Base-by-base conservation (phyloP, 202 grass and related monocot genomes). In the Schoenoplectus triqueter region DNA sequence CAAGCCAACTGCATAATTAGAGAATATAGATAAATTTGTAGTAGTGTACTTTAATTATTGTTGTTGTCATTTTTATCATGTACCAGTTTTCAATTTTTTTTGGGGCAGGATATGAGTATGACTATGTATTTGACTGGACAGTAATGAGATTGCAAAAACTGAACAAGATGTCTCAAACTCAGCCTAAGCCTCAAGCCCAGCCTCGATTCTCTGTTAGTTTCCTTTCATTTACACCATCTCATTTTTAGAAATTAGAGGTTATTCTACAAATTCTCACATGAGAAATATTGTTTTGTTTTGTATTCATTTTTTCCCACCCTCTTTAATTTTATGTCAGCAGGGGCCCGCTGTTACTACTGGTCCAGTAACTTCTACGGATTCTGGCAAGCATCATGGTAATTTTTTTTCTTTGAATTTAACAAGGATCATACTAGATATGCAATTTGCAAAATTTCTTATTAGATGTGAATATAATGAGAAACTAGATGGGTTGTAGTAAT, bases 91-190 rank as follows among this genome's bases (percentile, higher is more conserved):
- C 55, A 52, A 73, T 80, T 82, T 89, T 85, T 88, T 31, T 31
- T 31, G 31, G 45, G 76, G 84, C 90, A 98, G 95, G 90, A 63
- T 92, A 87, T 80, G 91, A 95, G 64, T 95, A 92, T 94, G 95
- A 98, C 87, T 95, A 85, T 86, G 91, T 98, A 76, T 98, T 95
- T 39, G 92, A 98, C 81, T 98, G 95, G 92, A 95, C 90, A 52
- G 81, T 95, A 79, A 82, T 94, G 84, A 98, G 90, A 86, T 90
- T 91, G 64, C 94, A 95, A 87, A 91, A 98, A n/a, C 66, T 67
- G 64, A 83, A 83, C 21, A 67, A 83, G 48, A 46, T 55, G 21
- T 54, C 62, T 83, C 80, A 83, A 5, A 31, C 21, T 81, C 60
- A 81, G 9, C n/a, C 60, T 82, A 19, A 64, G 46, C 6, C 56